Conservation (phyloP, 768 basidiomycete genomes). For the Asterophora parasitica region DNA sequence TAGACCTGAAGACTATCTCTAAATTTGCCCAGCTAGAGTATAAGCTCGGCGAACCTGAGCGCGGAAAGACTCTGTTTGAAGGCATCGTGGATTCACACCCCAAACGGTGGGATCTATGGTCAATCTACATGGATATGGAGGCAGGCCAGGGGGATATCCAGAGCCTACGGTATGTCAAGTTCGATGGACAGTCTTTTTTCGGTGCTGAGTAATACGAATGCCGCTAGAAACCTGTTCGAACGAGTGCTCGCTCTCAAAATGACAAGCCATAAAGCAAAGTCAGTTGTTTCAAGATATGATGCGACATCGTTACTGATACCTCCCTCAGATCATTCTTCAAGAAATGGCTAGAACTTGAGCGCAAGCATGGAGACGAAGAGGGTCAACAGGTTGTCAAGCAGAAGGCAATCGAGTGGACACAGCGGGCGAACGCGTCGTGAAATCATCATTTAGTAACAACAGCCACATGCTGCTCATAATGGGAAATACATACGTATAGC, state of each 20-base stretch:
- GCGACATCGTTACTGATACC: constrained; percentile 8
- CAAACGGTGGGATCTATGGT: constrained; percentile 95
- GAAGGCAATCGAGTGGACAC: constrained; percentile 91
- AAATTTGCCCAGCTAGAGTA: constrained; percentile 96
- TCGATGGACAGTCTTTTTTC: background rate
- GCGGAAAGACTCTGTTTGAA: constrained; percentile 94
- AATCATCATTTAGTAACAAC: constrained; percentile 21
- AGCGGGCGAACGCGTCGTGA: constrained; percentile 44
- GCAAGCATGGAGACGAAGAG: constrained; percentile 79
- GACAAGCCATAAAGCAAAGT: constrained; percentile 96
- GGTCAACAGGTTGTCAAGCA: constrained; percentile 78
- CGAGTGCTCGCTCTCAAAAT: constrained; percentile 81
- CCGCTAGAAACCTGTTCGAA: constrained; percentile 73
- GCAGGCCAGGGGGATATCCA: constrained; percentile 75
- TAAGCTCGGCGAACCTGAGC: constrained; percentile 87
- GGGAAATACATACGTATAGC: constrained; percentile 31
- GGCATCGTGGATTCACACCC: constrained; percentile 95
- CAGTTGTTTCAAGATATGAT: constrained; percentile 24
- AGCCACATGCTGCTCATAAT: constrained; percentile 27
- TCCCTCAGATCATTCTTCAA: constrained; percentile 83
- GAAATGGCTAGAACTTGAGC: constrained; percentile 91
- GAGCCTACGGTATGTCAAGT: constrained; percentile 54
- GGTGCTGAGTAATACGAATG: constrained; percentile 1
- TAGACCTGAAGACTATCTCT: constrained; percentile 93
- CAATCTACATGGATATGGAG: constrained; percentile 96